A percentile compares a stretch with the other conserved stretches of the same genome.
phyloP scores from a whole-genome alignment of 1,284 basidiomycete species.

The Cutaneotrichosporon dermatis region DNA sequence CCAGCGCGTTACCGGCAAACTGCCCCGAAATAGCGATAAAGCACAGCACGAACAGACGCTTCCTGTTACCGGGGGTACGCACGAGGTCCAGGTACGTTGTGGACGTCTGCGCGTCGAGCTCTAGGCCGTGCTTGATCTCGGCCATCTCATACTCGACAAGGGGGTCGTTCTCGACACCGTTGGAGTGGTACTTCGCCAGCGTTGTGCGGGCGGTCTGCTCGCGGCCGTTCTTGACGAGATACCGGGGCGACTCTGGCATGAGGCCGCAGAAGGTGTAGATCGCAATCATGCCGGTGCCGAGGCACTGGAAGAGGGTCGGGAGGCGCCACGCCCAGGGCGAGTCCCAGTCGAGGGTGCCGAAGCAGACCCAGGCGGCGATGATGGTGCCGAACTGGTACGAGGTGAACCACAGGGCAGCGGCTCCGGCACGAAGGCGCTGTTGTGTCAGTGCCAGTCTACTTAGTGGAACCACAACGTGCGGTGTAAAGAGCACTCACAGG shows the following conservation, averaged over 20 bases:
- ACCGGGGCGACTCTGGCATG: constrained; percentile 58
- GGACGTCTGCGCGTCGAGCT: no score
- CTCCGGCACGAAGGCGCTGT: constrained; percentile 58
- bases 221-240: constrained; percentile 55
- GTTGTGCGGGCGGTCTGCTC: constrained; percentile 52
- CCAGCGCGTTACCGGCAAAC: no score
- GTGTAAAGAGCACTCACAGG: no score
- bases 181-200: constrained; percentile 42
- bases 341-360: constrained; percentile 22
- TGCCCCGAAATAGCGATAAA: no score
- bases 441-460: no score
- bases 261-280: constrained; percentile 49
- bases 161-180: constrained; percentile 21
- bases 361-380: constrained; percentile 28
- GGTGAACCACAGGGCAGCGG: constrained; percentile 50
- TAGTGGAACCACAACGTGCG: no score
- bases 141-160: background rate
- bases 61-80: no score
- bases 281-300: constrained; percentile 22
- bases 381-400: constrained; percentile 64
- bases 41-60: no score
- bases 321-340: constrained; percentile 45
- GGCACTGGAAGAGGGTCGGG: constrained; percentile 62
- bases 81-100: no score
- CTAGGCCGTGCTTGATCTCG: no score